Percentiles rank a stretch among this genome's conserved stretches.
Evolutionary conservation across 768 basidiomycete species (phyloP).

Genomic region (Russula emetica): DNA sequence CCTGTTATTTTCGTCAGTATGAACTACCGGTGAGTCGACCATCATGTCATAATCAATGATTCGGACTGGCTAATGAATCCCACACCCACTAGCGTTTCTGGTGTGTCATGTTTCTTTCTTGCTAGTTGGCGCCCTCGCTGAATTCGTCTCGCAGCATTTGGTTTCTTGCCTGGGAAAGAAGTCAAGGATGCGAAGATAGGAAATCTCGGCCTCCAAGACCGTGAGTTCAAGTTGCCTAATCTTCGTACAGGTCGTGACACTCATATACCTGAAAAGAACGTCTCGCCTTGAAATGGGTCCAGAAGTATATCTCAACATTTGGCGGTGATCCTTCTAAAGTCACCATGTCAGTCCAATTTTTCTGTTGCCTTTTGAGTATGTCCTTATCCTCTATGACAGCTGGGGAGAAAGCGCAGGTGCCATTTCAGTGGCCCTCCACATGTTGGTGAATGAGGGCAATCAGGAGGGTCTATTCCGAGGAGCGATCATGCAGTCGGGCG

Average conservation of each 20-base stretch:
- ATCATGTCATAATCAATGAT: background rate
- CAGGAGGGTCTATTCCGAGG: constrained; percentile 30
- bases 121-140: background rate
- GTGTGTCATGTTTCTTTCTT: background rate
- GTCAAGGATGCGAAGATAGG: constrained; percentile 25
- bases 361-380: background rate
- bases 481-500: constrained; percentile 32
- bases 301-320: constrained; percentile 39
- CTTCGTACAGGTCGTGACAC: background rate
- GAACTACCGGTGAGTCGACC: constrained; percentile 24
- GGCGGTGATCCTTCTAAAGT: constrained; percentile 40
- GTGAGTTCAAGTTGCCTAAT: constrained; percentile 11
- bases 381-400: constrained; percentile 1
- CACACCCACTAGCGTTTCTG: constrained; percentile 7
- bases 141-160: constrained; percentile 13
- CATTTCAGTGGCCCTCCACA: constrained; percentile 34
- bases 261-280: constrained; percentile 30
- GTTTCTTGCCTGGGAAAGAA: constrained; percentile 25
- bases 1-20: constrained; percentile 27
- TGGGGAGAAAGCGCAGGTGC: constrained; percentile 42
- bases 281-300: constrained; percentile 41
- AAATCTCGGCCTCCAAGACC: constrained; percentile 27
- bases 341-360: constrained; percentile 27
- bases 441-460: constrained; percentile 29
- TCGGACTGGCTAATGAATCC: background rate